Evolutionary conservation across 1,139 yeast species (phyloP).

Genomic region (Diutina scorzettiae): DNA sequence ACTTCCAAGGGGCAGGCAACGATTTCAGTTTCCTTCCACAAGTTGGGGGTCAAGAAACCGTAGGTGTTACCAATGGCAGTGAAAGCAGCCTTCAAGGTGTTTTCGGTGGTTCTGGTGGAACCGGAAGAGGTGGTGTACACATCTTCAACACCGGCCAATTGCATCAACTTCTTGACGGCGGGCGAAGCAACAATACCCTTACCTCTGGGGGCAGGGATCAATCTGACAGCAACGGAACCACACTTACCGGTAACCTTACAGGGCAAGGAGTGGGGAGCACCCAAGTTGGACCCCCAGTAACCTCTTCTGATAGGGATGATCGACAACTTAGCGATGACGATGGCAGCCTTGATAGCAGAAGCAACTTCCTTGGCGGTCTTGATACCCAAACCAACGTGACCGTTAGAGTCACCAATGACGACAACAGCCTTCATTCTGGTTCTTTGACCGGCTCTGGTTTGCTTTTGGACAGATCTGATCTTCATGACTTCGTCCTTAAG

Average conservation of each 20-base stretch:
- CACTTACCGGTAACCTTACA: conserved; percentile 98
- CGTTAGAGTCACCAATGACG: conserved; percentile 98
- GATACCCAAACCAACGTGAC: conserved; percentile 99
- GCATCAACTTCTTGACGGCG: conserved; percentile 97
- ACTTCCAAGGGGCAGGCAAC: conserved; percentile 90
- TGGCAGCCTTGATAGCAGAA: conserved; percentile 99
- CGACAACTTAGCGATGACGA: conserved; percentile 96
- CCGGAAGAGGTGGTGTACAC: conserved; percentile 98
- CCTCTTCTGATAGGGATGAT: conserved; percentile 99
- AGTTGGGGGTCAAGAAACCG: conserved; percentile 99
- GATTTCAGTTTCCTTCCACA: conserved; percentile 84
- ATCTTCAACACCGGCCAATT: conserved; percentile 99
- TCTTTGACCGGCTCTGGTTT: conserved; percentile 99
- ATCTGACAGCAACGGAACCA: conserved; percentile 97
- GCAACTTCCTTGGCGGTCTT: conserved; percentile 99
- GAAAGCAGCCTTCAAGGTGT: conserved; percentile 99
- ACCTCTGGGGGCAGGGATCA: conserved; percentile 99
- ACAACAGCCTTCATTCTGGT: conserved; percentile 99
- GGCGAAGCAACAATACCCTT: conserved; percentile 99
- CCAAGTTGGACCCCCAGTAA: conserved; percentile 99
- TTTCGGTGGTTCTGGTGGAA: conserved; percentile 99
- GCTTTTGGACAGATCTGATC: conserved; percentile 99
- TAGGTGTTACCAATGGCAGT: conserved; percentile 99
- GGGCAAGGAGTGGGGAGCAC: conserved; percentile 98
- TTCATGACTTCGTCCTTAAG: conserved; percentile 98